Evolutionary conservation across 306 rosid genomes (phyloP), one percentile per base, ranked within the genome.

Genomic region (Leucaena leucocephala): DNA sequence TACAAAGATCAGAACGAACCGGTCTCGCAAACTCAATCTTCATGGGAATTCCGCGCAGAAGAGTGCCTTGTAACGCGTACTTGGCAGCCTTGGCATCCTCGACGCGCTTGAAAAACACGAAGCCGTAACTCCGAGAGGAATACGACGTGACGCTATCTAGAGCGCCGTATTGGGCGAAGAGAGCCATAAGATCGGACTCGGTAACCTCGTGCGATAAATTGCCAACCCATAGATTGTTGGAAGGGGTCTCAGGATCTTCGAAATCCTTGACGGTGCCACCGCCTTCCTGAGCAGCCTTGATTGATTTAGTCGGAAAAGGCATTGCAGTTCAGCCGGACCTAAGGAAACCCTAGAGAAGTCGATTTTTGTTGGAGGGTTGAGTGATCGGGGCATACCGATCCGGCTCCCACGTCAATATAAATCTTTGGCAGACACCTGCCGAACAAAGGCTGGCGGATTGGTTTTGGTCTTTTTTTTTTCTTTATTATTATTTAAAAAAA

Each of bases 181-280:
- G 85, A 6, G 90, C 90, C 94, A 88, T 89, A 54, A 96, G 93
- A 83, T 91, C 96, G 43, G 89, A 69, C 57, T 96, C 99, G 13
- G 89, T 71, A 2, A 96, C 97, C 50, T 91, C 97, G 44, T 81
- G 48, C n/a, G 94, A 80, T 67, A 96, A 84, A 75, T 96, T 96
- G 14, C 97, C 99, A 0, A 96, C 92, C 98, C 98, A 96, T 0
- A 96, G 90, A 62, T 92, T 96, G 87, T 96, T 96, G 15, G 97
- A 93, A 0, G 92, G 91, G 45, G 71, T 65, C 42, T 78, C 84
- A 4, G 84, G 49, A 8, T 90, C 94, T 4, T 90, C 97, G 4
- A 84, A 80, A 44, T 69, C 74, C 74, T 44, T 69, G 40, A 45
- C 19, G 13, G 43, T n/a, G 50, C 50, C 66, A 17, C 64, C 79